Evolutionary conservation across 331 rosid genomes (phyloP), one percentile per base, ranked within the genome.

Genomic region (Acacia concinna): DNA sequence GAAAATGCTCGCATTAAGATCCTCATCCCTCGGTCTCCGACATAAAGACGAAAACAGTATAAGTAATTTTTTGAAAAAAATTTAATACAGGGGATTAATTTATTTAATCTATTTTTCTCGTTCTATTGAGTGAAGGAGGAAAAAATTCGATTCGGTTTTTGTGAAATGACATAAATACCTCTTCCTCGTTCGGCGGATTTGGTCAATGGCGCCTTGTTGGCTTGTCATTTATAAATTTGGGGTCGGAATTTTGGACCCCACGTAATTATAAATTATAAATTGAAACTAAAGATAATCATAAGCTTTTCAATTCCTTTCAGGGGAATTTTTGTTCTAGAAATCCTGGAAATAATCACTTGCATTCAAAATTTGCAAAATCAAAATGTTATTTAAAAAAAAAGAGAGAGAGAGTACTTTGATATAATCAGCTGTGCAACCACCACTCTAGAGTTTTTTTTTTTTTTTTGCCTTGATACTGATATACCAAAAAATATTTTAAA

Each of bases 221-320:
- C 44, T n/a, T 17, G 62, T 60, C 73, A 62, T 34, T 34, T 34
- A 71, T 23, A 65, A 46, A 28, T 32, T 4, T 40, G 28, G 47
- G 30, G 37, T 31, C 51, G 21, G 60, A 63, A 30, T 62, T 60
- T 72, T 15, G 73, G 73, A 65, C 47, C 78, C 73, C 83, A 60
- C 66, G 0, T 11, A 57, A 15, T 63, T 63, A 30, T 17, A 15
- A 57, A 15, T 63, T 63, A 30, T 17, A 15, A 25, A 59, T 59
- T 25, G 27, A 59, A 27, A 27, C 13, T 27, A 11, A 25, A 56
- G 13, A 52, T 20, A 20, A 51, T 51, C 9, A 52, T 52, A 52
- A 51, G 2, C 2, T 51, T 51, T 8, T 20, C 1, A 1, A 20
- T 27, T 7, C 27, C 7, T 51, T 51, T 1, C 6, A 7, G 59